Percentiles rank a stretch among this genome's conserved stretches.
phyloP scores from a whole-genome alignment of 2,329 filamentous ascomycete species.

The Nemania abortiva region DNA sequence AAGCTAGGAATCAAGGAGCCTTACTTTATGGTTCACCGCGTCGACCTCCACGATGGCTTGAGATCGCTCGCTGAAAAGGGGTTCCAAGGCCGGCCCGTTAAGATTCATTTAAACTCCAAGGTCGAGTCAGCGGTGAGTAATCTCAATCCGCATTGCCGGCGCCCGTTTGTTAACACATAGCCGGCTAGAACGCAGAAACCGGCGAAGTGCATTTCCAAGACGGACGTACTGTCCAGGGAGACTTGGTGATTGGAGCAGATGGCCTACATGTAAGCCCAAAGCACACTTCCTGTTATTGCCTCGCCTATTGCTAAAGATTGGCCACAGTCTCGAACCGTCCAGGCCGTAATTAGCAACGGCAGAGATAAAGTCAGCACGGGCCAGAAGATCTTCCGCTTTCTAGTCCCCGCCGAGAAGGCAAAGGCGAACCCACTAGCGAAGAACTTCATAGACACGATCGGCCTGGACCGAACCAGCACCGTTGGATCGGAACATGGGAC shows the following conservation, averaged over 20 bases:
- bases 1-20: constrained; percentile 18
- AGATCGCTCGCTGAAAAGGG: constrained; percentile 19
- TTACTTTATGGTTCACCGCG: constrained; percentile 32
- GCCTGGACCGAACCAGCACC: neutral
- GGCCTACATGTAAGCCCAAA: constrained; percentile 32
- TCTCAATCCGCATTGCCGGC: too few species aligned
- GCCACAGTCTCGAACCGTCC: constrained; percentile 18
- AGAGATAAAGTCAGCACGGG: constrained; percentile 27
- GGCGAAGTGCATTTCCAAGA: constrained; percentile 32
- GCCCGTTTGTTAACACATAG: neutral
- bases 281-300: neutral
- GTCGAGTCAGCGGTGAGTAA: constrained; percentile 33
- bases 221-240: constrained; percentile 27
- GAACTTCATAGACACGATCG: constrained; percentile 20
- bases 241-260: constrained; percentile 36
- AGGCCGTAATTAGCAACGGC: constrained; percentile 22
- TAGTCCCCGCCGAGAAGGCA: constrained; percentile 28
- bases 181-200: constrained; percentile 29
- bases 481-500: neutral
- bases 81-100: constrained; percentile 28
- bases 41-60: constrained; percentile 31
- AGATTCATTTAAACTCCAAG: constrained; percentile 35
- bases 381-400: constrained; percentile 33
- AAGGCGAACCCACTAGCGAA: constrained; percentile 6
- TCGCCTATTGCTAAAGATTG: constrained; percentile 2